Evolutionary conservation across 805 yeast genomes (phyloP).

Genomic region (Starmerella davenportii): DNA sequence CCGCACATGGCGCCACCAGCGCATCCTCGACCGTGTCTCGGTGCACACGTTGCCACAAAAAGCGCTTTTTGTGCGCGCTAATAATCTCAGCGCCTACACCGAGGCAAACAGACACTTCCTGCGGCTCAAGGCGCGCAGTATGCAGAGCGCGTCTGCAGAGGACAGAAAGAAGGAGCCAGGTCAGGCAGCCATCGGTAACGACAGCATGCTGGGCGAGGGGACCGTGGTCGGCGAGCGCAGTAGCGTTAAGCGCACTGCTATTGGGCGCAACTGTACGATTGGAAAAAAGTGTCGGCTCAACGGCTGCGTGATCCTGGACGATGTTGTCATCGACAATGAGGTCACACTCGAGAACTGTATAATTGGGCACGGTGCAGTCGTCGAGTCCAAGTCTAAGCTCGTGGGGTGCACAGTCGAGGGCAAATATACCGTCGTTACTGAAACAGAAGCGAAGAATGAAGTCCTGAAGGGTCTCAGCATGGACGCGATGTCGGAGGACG

Average conservation of each 20-base stretch:
- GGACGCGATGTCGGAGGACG: constrained; percentile 19
- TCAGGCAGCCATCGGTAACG: constrained; percentile 70
- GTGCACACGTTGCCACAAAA: constrained; percentile 48
- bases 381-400: constrained; percentile 47
- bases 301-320: constrained; percentile 64
- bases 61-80: constrained; percentile 49
- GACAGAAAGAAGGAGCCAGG: constrained; percentile 13
- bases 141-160: constrained; percentile 10
- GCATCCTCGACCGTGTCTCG: constrained; percentile 41
- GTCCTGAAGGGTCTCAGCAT: constrained; percentile 18
- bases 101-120: constrained; percentile 74
- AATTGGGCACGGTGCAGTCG: constrained; percentile 49
- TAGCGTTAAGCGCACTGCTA: constrained; percentile 67
- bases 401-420: constrained; percentile 78
- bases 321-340: constrained; percentile 62
- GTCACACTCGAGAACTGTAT: constrained; percentile 61
- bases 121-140: constrained; percentile 33
- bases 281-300: constrained; percentile 79
- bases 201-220: constrained; percentile 54
- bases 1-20: constrained; percentile 73
- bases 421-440: constrained; percentile 38
- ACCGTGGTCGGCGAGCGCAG: constrained; percentile 66
- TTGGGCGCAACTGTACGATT: constrained; percentile 55
- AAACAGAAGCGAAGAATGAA: constrained; percentile 27
- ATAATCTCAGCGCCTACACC: constrained; percentile 62